Conservation (phyloP, 1,284 basidiomycete genomes). For the Cryptococcus neoformans region DNA sequence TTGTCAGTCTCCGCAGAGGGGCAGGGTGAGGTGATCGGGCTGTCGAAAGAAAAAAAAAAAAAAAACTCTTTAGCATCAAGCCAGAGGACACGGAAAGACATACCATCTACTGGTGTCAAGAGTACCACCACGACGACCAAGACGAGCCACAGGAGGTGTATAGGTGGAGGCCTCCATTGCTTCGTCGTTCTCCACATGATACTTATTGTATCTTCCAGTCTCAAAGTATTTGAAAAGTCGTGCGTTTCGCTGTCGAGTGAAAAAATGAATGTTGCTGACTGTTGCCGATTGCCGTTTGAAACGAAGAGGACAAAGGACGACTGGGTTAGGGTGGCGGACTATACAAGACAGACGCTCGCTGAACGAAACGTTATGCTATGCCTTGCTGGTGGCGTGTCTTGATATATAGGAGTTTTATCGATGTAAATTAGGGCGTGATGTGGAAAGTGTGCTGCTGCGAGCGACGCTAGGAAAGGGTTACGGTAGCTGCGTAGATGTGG, state of each 20-base stretch:
- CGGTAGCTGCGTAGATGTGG: no score
- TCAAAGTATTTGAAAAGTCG: not conserved
- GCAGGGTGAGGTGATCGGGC: slow-evolving; percentile 40
- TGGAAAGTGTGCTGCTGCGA: no score
- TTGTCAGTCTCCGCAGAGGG: slow-evolving; percentile 35
- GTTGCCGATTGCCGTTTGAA: not conserved
- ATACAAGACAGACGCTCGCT: no score
- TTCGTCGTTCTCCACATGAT: not conserved
- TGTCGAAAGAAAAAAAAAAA: slow-evolving; percentile 5
- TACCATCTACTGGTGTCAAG: slow-evolving; percentile 7
- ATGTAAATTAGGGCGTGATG: no score
- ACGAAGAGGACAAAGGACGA: not conserved
- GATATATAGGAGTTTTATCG: no score
- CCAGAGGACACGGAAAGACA: not conserved
- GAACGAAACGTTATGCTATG: no score
- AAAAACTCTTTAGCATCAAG: not conserved
- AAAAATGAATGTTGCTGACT: no score
- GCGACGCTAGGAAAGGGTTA: no score
- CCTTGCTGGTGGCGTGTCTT: no score
- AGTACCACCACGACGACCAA: slow-evolving; percentile 8
- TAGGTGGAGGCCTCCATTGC: slow-evolving; percentile 7
- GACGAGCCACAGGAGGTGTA: slow-evolving; percentile 3
- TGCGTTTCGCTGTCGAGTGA: not conserved
- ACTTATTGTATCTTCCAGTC: not conserved
- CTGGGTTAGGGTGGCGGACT: not conserved